Evolutionary conservation across 768 basidiomycete genomes (phyloP).

Genomic region (Suillus luteus): DNA sequence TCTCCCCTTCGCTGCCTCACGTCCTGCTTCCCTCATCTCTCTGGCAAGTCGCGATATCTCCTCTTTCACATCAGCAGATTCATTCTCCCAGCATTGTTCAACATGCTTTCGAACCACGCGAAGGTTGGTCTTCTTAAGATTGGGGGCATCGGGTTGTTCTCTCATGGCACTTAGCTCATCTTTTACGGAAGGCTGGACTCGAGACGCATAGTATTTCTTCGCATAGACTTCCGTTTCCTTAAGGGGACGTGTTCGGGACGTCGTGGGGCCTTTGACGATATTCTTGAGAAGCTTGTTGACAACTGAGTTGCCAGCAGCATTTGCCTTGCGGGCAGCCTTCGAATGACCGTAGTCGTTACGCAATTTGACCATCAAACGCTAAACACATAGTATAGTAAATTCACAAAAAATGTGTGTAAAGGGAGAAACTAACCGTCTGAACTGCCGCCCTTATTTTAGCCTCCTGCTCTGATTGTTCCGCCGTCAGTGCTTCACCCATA

Average conservation of each 20-base stretch:
- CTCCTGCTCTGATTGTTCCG: no score
- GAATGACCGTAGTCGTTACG: neutral
- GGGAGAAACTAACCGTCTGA: no score
- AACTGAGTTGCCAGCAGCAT: neutral
- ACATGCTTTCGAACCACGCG: neutral
- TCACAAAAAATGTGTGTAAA: no score
- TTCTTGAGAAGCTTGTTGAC: neutral
- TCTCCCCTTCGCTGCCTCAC: no score
- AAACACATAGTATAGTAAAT: no score
- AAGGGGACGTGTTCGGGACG: neutral
- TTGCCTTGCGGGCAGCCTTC: neutral
- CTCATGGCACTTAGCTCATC: neutral
- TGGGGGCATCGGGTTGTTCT: neutral
- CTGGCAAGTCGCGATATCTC: neutral
- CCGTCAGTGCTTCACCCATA: neutral
- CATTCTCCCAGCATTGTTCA: neutral
- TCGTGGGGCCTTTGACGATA: neutral
- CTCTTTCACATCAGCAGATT: neutral
- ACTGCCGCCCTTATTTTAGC: no score
- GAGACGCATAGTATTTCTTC: neutral
- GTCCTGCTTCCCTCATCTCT: neutral
- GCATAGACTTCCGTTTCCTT: neutral
- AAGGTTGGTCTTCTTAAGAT: neutral
- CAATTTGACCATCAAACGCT: neutral
- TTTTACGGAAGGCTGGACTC: neutral